Evolutionary conservation across 148 eudicot species (phyloP).

Genomic region (Cornus kousa): DNA sequence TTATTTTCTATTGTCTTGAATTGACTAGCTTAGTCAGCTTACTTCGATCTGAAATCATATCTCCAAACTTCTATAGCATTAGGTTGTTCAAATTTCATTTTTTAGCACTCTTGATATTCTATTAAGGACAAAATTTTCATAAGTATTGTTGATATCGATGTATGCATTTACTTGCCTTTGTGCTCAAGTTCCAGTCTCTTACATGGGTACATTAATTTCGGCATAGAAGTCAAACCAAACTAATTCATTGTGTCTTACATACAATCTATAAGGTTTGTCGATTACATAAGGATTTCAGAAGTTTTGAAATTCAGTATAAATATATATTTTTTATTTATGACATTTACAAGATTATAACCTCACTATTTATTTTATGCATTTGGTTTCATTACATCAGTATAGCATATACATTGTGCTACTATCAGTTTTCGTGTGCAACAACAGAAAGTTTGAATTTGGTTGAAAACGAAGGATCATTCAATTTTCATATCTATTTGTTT

Average conservation of each 20-base stretch:
- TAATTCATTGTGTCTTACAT: slow-evolving; percentile 1
- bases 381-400: not conserved
- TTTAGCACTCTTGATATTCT: not conserved
- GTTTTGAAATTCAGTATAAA: not conserved
- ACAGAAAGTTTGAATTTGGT: no score
- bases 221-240: not conserved
- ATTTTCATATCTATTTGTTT: not conserved
- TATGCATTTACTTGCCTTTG: not conserved
- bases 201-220: not conserved
- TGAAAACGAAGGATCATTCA: no score
- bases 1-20: not conserved
- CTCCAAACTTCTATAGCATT: not conserved
- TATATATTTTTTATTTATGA: no score
- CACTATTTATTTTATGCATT: not conserved
- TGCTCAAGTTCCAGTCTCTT: not conserved
- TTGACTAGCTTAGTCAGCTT: not conserved
- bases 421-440: no score
- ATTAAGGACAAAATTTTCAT: not conserved
- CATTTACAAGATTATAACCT: not conserved
- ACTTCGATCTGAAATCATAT: slow-evolving; percentile 4
- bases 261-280: not conserved
- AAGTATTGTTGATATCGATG: not conserved
- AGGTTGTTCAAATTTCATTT: not conserved
- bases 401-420: not conserved
- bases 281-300: not conserved